phyloP scores from a whole-genome alignment of 116 monocot genomes.

The Posidonia oceanica region DNA sequence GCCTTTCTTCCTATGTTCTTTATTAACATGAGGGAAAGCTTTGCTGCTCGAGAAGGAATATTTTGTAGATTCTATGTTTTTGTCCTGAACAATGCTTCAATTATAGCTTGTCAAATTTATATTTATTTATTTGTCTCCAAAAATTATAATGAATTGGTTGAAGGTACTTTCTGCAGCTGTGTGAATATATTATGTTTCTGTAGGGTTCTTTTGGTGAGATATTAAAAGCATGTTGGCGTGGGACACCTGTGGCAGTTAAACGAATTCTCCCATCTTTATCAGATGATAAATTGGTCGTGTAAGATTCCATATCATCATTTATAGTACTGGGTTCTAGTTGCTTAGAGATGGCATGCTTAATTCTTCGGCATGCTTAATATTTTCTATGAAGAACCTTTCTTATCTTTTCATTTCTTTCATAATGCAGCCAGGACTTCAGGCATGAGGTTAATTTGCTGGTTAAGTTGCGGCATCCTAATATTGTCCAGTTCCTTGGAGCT shows the following conservation, averaged over 20 bases:
- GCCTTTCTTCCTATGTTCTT: too few relatives aligned
- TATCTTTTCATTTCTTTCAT: not conserved
- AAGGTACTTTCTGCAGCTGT: not conserved
- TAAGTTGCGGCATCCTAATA: slow-evolving; percentile 92
- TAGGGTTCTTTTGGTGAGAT: slow-evolving; percentile 99
- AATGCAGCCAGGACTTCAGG: slow-evolving; percentile 86
- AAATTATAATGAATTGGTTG: too few relatives aligned
- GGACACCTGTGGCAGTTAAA: slow-evolving; percentile 94
- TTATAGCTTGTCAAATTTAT: too few relatives aligned
- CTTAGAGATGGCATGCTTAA: not conserved
- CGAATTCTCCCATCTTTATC: slow-evolving; percentile 93
- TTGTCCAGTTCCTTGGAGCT: slow-evolving; percentile 97
- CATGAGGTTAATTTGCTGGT: slow-evolving; percentile 96
- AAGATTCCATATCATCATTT: slow-evolving; percentile 16
- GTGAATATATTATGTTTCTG: not conserved
- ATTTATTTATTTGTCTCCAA: too few relatives aligned
- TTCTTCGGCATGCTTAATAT: not conserved
- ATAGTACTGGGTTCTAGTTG: not conserved
- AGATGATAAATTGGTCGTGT: slow-evolving; percentile 91
- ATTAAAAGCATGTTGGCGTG: slow-evolving; percentile 92
- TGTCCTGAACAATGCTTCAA: too few relatives aligned
- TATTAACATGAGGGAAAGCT: too few relatives aligned
- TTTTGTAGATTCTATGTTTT: too few relatives aligned
- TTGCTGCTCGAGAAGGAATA: too few relatives aligned
- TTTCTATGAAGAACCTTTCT: not conserved